phyloP scores from a whole-genome alignment of 306 rosid genomes.

The Medicago ruthenica region DNA sequence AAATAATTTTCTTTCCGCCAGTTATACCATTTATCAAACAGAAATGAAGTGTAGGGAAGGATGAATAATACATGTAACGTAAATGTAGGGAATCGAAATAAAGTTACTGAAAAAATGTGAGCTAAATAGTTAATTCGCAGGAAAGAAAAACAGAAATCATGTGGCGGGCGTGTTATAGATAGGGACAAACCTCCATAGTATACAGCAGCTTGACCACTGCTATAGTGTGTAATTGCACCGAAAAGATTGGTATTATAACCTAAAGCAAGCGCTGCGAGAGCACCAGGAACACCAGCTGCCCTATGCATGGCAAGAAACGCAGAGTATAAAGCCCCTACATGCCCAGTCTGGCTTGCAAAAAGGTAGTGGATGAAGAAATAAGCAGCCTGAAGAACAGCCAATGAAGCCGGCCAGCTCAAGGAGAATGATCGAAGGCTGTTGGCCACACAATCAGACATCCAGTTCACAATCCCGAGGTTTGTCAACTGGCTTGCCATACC shows the following conservation, averaged over 20 bases:
- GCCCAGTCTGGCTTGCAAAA: constrained; percentile 97
- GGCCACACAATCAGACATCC: constrained; percentile 89
- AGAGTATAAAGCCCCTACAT: constrained; percentile 89
- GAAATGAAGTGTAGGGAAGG: background rate
- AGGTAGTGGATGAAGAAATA: constrained; percentile 94
- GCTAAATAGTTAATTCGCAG: constrained; percentile 24
- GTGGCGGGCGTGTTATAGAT: background rate
- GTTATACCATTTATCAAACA: constrained; percentile 6
- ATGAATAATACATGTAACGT: too few relatives aligned
- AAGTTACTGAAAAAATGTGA: constrained; percentile 29
- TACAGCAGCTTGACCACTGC: constrained; percentile 98
- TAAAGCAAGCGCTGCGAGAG: constrained; percentile 79
- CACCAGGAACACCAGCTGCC: constrained; percentile 92
- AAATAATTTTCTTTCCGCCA: background rate
- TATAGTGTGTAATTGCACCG: constrained; percentile 90
- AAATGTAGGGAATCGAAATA: background rate
- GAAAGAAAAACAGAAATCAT: constrained; percentile 10
- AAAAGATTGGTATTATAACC: constrained; percentile 90
- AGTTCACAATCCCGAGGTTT: constrained; percentile 74
- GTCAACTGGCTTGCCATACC: constrained; percentile 97
- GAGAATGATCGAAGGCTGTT: constrained; percentile 62
- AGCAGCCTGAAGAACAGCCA: constrained; percentile 82
- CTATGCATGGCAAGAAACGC: constrained; percentile 94
- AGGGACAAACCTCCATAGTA: constrained; percentile 87
- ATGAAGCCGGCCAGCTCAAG: constrained; percentile 86